Percentiles rank a stretch among this genome's conserved stretches.
Conservation (phyloP, 345 rosid genomes). For the Ceriops decandra region DNA sequence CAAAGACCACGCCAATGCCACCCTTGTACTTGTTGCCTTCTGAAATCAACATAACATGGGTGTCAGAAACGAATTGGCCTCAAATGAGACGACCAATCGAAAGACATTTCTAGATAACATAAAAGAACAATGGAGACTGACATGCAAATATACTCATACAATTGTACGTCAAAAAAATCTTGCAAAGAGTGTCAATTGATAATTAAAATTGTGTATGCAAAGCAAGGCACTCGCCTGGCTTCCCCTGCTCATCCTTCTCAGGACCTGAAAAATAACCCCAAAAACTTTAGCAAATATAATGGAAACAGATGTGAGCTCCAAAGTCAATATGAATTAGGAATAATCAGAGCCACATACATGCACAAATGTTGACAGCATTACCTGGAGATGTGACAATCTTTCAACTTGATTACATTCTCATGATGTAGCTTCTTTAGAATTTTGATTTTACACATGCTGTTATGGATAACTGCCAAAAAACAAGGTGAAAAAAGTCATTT, state of each 20-base stretch:
- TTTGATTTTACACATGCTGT: conserved; percentile 84
- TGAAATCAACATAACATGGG: conserved; percentile 21
- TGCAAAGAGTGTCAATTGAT: not conserved
- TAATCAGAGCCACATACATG: not conserved
- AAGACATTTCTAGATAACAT: too few relatives aligned
- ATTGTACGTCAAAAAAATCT: too few relatives aligned
- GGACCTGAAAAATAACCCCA: conserved; percentile 46
- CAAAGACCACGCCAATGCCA: conserved; percentile 95
- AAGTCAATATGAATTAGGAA: not conserved
- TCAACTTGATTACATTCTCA: conserved; percentile 66
- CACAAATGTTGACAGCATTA: conserved; percentile 16
- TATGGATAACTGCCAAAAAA: conserved; percentile 53
- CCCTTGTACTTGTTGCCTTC: conserved; percentile 93
- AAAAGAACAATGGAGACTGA: too few relatives aligned
- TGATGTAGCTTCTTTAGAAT: conserved; percentile 72
- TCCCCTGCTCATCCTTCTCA: conserved; percentile 84
- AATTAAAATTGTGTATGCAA: not conserved
- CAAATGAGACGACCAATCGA: not conserved
- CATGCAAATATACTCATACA: too few relatives aligned
- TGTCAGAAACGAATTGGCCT: conserved; percentile 14
- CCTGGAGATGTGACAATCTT: conserved; percentile 75
- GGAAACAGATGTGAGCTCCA: not conserved
- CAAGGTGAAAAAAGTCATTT: not conserved
- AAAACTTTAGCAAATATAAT: conserved; percentile 6
- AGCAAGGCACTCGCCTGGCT: conserved; percentile 52